A percentile compares a stretch with the other conserved stretches of the same genome.
Evolutionary conservation across 2,329 filamentous ascomycete genomes (phyloP).

Genomic region (Thielaviopsis ethacetica): DNA sequence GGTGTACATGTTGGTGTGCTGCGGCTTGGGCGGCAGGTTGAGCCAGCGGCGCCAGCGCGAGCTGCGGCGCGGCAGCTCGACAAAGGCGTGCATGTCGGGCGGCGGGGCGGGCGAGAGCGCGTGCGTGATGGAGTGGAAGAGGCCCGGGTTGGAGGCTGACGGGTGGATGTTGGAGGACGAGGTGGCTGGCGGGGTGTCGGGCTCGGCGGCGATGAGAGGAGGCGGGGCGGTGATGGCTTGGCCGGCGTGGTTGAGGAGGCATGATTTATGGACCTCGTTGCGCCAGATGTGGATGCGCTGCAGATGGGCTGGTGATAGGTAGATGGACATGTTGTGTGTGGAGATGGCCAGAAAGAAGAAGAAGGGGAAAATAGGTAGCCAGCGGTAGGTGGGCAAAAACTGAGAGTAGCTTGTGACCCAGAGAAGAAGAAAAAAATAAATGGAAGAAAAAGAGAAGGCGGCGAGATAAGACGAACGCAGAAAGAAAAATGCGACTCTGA

Average conservation of each 20-base stretch:
- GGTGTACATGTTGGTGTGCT: constrained; percentile 12
- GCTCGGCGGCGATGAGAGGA: constrained; percentile 18
- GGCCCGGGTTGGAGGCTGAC: constrained; percentile 15
- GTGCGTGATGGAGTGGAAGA: constrained; percentile 17
- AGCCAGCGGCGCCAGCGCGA: constrained; percentile 11
- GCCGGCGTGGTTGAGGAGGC: constrained; percentile 20
- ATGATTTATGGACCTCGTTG: constrained; percentile 27
- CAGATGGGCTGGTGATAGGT: constrained; percentile 16
- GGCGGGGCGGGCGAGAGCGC: constrained; percentile 15
- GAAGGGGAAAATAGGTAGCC: neutral
- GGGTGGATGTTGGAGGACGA: constrained; percentile 12
- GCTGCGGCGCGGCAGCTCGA: constrained; percentile 14
- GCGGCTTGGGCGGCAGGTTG: constrained; percentile 12
- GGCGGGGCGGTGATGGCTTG: constrained; percentile 16
- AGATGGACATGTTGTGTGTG: constrained; percentile 7
- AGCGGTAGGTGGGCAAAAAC: neutral
- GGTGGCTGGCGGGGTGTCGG: constrained; percentile 14
- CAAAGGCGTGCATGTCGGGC: constrained; percentile 12
- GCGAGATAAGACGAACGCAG: too few species aligned
- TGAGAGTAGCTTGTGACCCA: neutral
- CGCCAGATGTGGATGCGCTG: constrained; percentile 34
- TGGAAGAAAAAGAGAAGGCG: neutral
- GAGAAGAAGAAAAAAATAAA: neutral
- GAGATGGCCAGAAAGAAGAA: too few species aligned
- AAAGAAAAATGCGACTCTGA: too few species aligned